Evolutionary conservation across 2,329 filamentous ascomycete species (phyloP).

Genomic region (Pleoardoris graminearum): DNA sequence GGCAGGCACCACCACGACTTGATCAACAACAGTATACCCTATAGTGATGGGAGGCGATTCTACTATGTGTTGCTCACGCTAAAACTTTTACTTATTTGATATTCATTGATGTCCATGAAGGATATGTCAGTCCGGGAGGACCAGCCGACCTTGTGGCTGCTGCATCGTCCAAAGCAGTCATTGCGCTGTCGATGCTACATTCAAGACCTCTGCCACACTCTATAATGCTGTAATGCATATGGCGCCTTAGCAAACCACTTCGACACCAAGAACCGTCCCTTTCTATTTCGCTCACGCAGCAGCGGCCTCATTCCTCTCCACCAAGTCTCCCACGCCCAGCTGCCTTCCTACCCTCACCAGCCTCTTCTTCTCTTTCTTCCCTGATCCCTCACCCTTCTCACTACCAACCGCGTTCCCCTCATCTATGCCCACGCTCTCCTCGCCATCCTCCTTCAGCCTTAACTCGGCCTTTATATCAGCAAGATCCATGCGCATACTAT

Average conservation of each 20-base stretch:
- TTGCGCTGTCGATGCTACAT: too few species aligned
- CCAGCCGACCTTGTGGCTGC: too few species aligned
- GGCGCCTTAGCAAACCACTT: background rate
- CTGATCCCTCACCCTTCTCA: conserved; percentile 32
- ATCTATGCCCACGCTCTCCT: conserved; percentile 45
- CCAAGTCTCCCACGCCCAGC: conserved; percentile 74
- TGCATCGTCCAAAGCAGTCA: too few species aligned
- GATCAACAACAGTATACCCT: too few species aligned
- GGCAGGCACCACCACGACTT: background rate
- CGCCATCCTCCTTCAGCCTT: conserved; percentile 41
- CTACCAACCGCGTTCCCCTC: conserved; percentile 41
- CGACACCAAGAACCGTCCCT: background rate
- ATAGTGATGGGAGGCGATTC: too few species aligned
- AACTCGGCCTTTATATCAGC: conserved; percentile 60
- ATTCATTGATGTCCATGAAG: too few species aligned
- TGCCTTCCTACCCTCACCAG: conserved; percentile 80
- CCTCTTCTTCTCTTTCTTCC: conserved; percentile 48
- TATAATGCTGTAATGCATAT: too few species aligned
- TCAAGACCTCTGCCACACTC: too few species aligned
- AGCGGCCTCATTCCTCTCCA: conserved; percentile 66
- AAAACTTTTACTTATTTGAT: too few species aligned
- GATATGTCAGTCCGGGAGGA: too few species aligned
- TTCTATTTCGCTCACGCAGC: conserved; percentile 8
- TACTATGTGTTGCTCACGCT: too few species aligned
- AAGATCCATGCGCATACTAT: conserved; percentile 88